phyloP scores from a whole-genome alignment of 192 early-diverging fungal genomes.

The Gaertneriomyces semiglobifer region DNA sequence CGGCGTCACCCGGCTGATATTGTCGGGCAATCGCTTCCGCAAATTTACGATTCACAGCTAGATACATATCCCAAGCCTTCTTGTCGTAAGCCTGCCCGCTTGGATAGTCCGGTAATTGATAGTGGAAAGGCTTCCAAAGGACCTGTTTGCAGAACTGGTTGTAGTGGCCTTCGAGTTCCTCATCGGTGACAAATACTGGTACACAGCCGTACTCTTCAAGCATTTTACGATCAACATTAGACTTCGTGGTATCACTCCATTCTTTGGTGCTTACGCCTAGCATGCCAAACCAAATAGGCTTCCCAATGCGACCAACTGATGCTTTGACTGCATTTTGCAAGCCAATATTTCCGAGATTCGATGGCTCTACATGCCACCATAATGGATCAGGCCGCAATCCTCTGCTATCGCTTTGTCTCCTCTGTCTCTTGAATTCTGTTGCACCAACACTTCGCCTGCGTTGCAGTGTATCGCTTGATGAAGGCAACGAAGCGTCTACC shows the following conservation, averaged over 20 bases:
- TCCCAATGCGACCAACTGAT: conserved; percentile 16
- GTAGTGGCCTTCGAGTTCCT: conserved; percentile 88
- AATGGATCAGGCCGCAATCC: conserved; percentile 13
- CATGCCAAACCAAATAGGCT: conserved; percentile 50
- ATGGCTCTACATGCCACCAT: conserved; percentile 57
- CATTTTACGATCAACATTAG: conserved; percentile 60
- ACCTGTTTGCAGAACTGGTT: conserved; percentile 94
- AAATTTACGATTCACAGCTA: conserved; percentile 80
- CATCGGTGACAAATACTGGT: conserved; percentile 77
- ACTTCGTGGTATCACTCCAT: conserved; percentile 57
- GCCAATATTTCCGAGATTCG: conserved; percentile 87
- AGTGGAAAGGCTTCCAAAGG: conserved; percentile 96
- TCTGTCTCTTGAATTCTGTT: conserved; percentile 23
- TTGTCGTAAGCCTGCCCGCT: conserved; percentile 76
- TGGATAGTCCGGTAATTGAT: conserved; percentile 85
- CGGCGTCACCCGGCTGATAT: conserved; percentile 80
- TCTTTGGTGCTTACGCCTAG: conserved; percentile 72
- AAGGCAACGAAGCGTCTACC: conserved; percentile 6
- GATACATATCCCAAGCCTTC: conserved; percentile 76
- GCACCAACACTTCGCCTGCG: conserved; percentile 27
- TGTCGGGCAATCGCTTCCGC: conserved; percentile 73
- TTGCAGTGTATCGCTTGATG: not conserved
- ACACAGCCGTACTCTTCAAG: conserved; percentile 61
- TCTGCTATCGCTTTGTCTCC: conserved; percentile 16
- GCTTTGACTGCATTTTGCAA: conserved; percentile 87